Conservation (phyloP, 768 basidiomycete species). For the Amanita jacksonii region DNA sequence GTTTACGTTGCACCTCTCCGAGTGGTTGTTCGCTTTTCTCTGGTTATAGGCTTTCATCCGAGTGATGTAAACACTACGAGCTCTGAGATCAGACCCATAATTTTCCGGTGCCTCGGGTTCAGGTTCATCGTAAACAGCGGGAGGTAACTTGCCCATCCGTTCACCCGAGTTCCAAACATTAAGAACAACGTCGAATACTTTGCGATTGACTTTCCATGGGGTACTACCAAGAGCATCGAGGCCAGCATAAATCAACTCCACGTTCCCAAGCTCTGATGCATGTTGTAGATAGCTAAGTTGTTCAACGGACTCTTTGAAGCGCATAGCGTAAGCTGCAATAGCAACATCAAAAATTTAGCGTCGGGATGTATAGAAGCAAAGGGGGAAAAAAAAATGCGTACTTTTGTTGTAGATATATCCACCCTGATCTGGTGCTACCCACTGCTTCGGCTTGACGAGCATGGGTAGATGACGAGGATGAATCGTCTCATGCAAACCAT, state of each 20-base stretch:
- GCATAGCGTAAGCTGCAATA: slow-evolving; percentile 77
- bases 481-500: slow-evolving; percentile 56
- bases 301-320: slow-evolving; percentile 84
- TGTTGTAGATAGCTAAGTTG: slow-evolving; percentile 70
- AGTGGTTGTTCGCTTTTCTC: slow-evolving; percentile 73
- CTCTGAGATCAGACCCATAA: slow-evolving; percentile 40
- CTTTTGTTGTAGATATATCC: slow-evolving; percentile 77
- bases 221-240: slow-evolving; percentile 86
- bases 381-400: slow-evolving; percentile 23
- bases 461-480: slow-evolving; percentile 95
- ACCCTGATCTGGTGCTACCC: slow-evolving; percentile 69
- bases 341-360: too few species aligned
- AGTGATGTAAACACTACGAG: slow-evolving; percentile 41
- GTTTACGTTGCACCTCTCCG: slow-evolving; percentile 86
- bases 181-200: slow-evolving; percentile 66
- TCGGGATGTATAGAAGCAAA: slow-evolving; percentile 9
- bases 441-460: slow-evolving; percentile 86
- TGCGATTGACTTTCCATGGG: slow-evolving; percentile 82
- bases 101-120: slow-evolving; percentile 51
- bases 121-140: slow-evolving; percentile 50
- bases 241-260: slow-evolving; percentile 81
- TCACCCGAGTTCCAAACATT: slow-evolving; percentile 84
- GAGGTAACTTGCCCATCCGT: slow-evolving; percentile 77
- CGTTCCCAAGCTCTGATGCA: slow-evolving; percentile 62
- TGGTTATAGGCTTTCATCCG: slow-evolving; percentile 47